Base-by-base conservation (phyloP, 768 basidiomycete species). In the Peribolospora kevripleyi region DNA sequence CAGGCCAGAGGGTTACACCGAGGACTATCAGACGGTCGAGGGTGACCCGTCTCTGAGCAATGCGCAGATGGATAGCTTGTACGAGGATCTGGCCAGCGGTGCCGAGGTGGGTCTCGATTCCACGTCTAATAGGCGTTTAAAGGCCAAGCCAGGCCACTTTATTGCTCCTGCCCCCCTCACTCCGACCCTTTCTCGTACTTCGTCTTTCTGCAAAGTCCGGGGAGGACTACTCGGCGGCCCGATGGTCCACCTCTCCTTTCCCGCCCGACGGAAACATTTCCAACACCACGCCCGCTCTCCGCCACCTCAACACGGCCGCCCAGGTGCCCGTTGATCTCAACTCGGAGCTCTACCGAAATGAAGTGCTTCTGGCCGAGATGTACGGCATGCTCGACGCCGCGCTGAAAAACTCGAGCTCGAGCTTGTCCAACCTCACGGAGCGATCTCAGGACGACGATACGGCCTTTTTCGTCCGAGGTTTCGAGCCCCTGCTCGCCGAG, bases 1-100 rank as follows among this genome's bases (percentile, higher is more conserved):
- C 45, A 74, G 88, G 8, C 90, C 88, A 0, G 90, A 95, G 70
- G 84, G 62, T 8, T 69, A 68, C 54, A 59, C 69, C 3, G 51
- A 70, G 75, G 90, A 93, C 68, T 91, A 84, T 61, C 61, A 68
- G 11, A 84, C 83, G 0, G 80, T 76, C n/a, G 76, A 85, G 55
- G 80, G 77, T 54, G 63, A 47, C 3, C 76, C 25, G 25, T 25
- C 80, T 2, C 10, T 46, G 46, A 46, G 14, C 10, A 46, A 46
- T 14, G 10, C 46, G 10, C 10, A 10, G 46, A 10, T 57, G 55
- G 69, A 69, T 0, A 74, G 71, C 0, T 63, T 95, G n/a, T 93
- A 88, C 62, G 75, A 81, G 5, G 84, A 93, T 64, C 75, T 95
- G 25, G 90, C 90, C 0, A 76, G 74, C 54, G 87, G 84, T 42